Conservation (phyloP, 495 filamentous ascomycete species). For the Platismatia glauca region DNA sequence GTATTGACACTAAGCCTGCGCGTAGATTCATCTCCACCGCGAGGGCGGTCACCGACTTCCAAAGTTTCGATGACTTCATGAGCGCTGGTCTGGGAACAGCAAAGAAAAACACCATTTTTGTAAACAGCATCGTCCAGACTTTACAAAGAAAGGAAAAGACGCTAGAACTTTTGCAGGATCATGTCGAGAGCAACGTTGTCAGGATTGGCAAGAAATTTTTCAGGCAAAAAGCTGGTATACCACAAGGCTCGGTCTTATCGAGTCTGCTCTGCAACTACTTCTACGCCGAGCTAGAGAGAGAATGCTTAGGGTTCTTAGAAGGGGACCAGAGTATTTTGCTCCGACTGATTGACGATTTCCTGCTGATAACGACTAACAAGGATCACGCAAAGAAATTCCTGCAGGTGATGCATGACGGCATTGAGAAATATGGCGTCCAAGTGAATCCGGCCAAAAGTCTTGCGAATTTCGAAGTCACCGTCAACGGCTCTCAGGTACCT, state of each 20-base stretch:
- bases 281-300: slow-evolving; percentile 74
- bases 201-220: slow-evolving; percentile 86
- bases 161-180: slow-evolving; percentile 62
- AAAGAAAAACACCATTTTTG: slow-evolving; percentile 61
- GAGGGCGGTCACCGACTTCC: slow-evolving; percentile 39
- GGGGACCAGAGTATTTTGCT: slow-evolving; percentile 57
- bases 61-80: slow-evolving; percentile 47
- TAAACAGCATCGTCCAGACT: slow-evolving; percentile 50
- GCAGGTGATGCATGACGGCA: slow-evolving; percentile 65
- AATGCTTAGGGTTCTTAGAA: slow-evolving; percentile 57
- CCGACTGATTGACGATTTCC: slow-evolving; percentile 83
- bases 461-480: slow-evolving; percentile 67
- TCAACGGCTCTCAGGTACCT: slow-evolving; percentile 48
- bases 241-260: slow-evolving; percentile 84
- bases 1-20: slow-evolving; percentile 36
- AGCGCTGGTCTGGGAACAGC: slow-evolving; percentile 32
- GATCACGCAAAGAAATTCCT: slow-evolving; percentile 61
- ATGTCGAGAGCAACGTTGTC: slow-evolving; percentile 74
- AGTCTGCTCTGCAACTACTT: slow-evolving; percentile 87
- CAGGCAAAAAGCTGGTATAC: slow-evolving; percentile 79
- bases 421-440: slow-evolving; percentile 67
- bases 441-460: slow-evolving; percentile 74
- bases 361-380: slow-evolving; percentile 67
- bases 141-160: slow-evolving; percentile 47
- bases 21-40: slow-evolving; percentile 59